Evolutionary conservation across 169 alveolate genomes (phyloP).

Genomic region (Plasmodium coatneyi): DNA sequence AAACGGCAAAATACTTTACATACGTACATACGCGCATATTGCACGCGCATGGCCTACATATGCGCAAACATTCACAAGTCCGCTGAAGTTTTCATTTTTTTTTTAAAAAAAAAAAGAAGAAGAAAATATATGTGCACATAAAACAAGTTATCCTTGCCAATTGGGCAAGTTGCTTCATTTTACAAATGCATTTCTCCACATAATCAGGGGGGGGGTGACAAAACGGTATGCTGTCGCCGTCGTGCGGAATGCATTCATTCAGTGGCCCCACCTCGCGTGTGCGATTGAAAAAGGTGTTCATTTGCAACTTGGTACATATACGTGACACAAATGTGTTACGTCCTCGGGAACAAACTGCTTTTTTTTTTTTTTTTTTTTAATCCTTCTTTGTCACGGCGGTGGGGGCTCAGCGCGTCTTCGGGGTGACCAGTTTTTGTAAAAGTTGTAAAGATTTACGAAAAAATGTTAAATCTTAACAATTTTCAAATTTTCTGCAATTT

Average conservation of each 20-base stretch:
- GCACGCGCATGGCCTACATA: no score
- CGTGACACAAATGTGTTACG: background rate
- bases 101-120: background rate
- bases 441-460: background rate
- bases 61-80: background rate
- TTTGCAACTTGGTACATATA: background rate
- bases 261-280: background rate
- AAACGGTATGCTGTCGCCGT: background rate
- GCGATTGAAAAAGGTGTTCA: background rate
- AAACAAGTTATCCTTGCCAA: background rate
- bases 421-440: background rate
- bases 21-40: background rate
- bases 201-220: background rate
- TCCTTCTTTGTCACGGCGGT: background rate
- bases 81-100: background rate
- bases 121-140: background rate
- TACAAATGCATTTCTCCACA: background rate
- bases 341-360: background rate
- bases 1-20: background rate
- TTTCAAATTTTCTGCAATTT: background rate
- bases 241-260: background rate
- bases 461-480: background rate
- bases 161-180: background rate
- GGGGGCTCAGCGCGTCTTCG: background rate
- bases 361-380: background rate